These are phyloP conservation scores for Serendipita sp. DNA, from an alignment of 768 basidiomycete species.

Conservation along the genomic window DNA sequence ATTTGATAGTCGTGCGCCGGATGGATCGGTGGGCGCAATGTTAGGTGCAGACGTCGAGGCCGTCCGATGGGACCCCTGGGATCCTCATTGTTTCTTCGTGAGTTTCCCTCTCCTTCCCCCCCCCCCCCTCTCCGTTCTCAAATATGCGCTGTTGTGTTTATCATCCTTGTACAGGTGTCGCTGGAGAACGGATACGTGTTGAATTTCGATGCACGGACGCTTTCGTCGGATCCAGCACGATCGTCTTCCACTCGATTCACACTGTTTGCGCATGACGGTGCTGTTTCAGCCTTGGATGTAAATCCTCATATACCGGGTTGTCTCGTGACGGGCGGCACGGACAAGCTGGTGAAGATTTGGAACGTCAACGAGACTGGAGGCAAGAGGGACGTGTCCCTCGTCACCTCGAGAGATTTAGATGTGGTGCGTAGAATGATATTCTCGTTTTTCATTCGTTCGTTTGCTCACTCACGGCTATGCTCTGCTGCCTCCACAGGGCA, in stretches of 20 bases:
- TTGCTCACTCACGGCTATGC: neutral
- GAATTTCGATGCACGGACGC: conserved; percentile 76
- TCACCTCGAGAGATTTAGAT: conserved; percentile 76
- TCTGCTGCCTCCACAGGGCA: conserved; percentile 42
- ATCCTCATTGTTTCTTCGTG: conserved; percentile 73
- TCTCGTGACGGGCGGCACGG: conserved; percentile 84
- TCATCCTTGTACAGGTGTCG: conserved; percentile 43
- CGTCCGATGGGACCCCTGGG: conserved; percentile 92
- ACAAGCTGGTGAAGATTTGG: conserved; percentile 72
- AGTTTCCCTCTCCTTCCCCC: conserved; percentile 16
- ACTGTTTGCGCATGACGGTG: conserved; percentile 83
- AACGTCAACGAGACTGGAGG: conserved; percentile 60
- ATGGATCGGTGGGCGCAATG: conserved; percentile 64
- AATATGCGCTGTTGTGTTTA: neutral
- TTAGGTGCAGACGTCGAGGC: conserved; percentile 90
- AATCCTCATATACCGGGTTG: conserved; percentile 83
- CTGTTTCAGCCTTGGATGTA: conserved; percentile 76
- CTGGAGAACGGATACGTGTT: conserved; percentile 89
- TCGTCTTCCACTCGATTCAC: conserved; percentile 70
- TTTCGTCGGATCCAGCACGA: conserved; percentile 49
- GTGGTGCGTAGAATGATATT: conserved; percentile 36
- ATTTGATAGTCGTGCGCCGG: conserved; percentile 79
- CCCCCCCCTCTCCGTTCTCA: neutral
- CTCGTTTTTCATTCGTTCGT: conserved; percentile 16
- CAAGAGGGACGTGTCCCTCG: conserved; percentile 65